Percentiles rank a stretch among this genome's conserved stretches.
Evolutionary conservation across 2,329 filamentous ascomycete genomes (phyloP).

Genomic region (Paracoccidioides lutzii): DNA sequence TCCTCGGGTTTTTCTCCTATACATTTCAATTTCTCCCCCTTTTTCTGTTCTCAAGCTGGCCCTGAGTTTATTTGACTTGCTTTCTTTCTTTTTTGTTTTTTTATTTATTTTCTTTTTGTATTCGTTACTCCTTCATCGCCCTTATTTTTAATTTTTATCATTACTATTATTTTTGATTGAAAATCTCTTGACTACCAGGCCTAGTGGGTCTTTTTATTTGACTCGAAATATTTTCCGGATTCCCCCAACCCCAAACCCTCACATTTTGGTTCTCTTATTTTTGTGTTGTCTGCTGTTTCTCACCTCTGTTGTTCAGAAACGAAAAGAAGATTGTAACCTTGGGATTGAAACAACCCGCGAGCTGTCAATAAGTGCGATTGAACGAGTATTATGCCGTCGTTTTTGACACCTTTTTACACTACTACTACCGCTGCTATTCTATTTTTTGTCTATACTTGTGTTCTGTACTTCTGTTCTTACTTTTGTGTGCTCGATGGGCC

Average conservation of each 20-base stretch:
- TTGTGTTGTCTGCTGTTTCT: constrained; percentile 3
- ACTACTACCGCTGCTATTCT: constrained; percentile 6
- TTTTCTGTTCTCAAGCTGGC: constrained; percentile 5
- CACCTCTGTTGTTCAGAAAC: neutral
- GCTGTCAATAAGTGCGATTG: constrained; percentile 1
- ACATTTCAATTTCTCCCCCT: constrained; percentile 1
- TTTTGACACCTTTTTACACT: neutral
- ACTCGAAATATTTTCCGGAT: neutral
- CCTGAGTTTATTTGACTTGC: neutral
- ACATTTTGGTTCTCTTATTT: constrained; percentile 5
- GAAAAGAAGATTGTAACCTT: constrained; percentile 7
- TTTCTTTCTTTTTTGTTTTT: constrained; percentile 10
- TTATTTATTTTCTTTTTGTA: constrained; percentile 5
- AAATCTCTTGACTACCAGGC: constrained; percentile 3
- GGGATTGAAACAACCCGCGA: neutral
- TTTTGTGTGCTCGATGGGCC: constrained; percentile 7
- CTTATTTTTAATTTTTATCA: constrained; percentile 7
- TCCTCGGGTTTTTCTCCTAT: neutral
- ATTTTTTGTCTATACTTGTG: constrained; percentile 17
- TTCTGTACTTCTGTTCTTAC: constrained; percentile 15
- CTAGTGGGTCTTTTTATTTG: neutral
- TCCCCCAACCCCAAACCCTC: neutral
- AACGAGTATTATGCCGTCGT: neutral
- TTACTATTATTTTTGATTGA: neutral
- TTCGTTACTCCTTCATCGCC: constrained; percentile 6